Percentiles rank a stretch among this genome's conserved stretches.
Conservation (phyloP, 768 basidiomycete species). For the Phanerodontia chrysosporium region DNA sequence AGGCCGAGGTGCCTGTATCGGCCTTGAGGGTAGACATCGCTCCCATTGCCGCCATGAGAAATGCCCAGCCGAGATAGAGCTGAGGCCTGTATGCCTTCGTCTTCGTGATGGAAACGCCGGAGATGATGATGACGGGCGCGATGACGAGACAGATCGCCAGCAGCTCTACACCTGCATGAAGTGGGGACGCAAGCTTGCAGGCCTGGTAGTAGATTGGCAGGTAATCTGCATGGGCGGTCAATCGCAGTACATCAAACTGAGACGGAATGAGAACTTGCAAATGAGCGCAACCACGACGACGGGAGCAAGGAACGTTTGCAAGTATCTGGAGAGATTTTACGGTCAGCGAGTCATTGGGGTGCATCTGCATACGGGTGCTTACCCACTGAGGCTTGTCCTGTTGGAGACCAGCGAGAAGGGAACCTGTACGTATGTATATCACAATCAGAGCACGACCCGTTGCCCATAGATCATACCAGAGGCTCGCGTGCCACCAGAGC, state of each 20-base stretch:
- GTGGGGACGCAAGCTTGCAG: conserved; percentile 27
- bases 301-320: conserved; percentile 4
- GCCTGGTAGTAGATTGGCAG: conserved; percentile 43
- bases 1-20: conserved; percentile 17
- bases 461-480: background rate
- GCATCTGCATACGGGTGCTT: background rate
- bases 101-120: conserved; percentile 20
- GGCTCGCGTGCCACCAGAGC: conserved; percentile 11
- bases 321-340: background rate
- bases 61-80: conserved; percentile 32
- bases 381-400: conserved; percentile 6
- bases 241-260: background rate
- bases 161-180: conserved; percentile 21
- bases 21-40: conserved; percentile 23
- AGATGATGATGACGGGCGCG: conserved; percentile 26
- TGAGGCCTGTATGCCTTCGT: conserved; percentile 23
- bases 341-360: background rate
- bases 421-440: background rate
- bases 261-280: background rate
- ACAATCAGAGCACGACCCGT: background rate
- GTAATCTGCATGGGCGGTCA: conserved; percentile 26
- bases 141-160: conserved; percentile 23
- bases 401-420: conserved; percentile 4
- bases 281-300: conserved; percentile 3
- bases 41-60: conserved; percentile 34